Evolutionary conservation across 2,329 filamentous ascomycete species (phyloP).

Genomic region (Emergomyces orientalis): DNA sequence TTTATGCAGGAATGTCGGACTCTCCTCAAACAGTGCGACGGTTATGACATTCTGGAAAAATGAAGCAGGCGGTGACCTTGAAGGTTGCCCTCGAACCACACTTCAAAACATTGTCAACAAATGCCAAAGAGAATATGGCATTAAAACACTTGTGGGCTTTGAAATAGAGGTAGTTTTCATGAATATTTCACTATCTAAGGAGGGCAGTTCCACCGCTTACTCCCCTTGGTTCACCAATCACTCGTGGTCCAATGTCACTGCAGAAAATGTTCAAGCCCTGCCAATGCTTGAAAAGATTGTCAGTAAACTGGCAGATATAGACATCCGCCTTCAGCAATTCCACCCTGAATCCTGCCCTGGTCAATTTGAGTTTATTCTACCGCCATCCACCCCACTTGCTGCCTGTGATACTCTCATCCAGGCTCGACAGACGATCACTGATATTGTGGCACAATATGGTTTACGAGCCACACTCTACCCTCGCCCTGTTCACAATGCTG

Average conservation of each 20-base stretch:
- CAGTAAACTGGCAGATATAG: slow-evolving; percentile 49
- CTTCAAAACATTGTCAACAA: slow-evolving; percentile 47
- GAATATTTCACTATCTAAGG: slow-evolving; percentile 34
- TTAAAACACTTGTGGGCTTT: slow-evolving; percentile 62
- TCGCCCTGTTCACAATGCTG: slow-evolving; percentile 50
- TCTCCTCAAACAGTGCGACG: slow-evolving; percentile 50
- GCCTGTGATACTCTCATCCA: slow-evolving; percentile 65
- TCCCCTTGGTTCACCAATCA: slow-evolving; percentile 53
- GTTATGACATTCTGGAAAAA: slow-evolving; percentile 59
- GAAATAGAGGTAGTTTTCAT: slow-evolving; percentile 74
- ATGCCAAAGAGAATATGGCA: slow-evolving; percentile 43
- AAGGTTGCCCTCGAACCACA: slow-evolving; percentile 57
- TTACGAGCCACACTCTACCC: slow-evolving; percentile 65
- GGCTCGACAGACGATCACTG: slow-evolving; percentile 58
- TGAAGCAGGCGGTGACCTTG: slow-evolving; percentile 42
- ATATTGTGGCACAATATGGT: slow-evolving; percentile 52
- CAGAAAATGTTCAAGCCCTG: slow-evolving; percentile 49
- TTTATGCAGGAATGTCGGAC: slow-evolving; percentile 48
- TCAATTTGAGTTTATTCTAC: slow-evolving; percentile 69
- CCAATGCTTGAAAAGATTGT: slow-evolving; percentile 58
- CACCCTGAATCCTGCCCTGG: slow-evolving; percentile 65
- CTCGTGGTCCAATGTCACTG: slow-evolving; percentile 59
- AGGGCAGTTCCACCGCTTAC: slow-evolving; percentile 25
- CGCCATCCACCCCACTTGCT: slow-evolving; percentile 51
- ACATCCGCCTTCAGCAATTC: slow-evolving; percentile 60